Evolutionary conservation across 306 rosid species (phyloP).

Genomic region (Corylus americana): DNA sequence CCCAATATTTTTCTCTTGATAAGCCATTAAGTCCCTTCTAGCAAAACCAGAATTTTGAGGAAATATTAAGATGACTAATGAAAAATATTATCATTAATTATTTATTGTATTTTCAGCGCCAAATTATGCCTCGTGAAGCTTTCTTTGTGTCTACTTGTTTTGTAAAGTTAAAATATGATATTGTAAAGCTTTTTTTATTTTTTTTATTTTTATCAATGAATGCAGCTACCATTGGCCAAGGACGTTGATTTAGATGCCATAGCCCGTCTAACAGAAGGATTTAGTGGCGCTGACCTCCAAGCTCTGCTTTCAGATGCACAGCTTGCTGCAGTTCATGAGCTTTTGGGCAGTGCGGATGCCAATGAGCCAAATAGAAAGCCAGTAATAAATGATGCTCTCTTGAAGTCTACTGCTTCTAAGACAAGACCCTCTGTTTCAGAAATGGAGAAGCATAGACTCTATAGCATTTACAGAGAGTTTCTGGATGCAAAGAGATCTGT

Average conservation of each 20-base stretch:
- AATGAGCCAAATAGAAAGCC: slow-evolving; percentile 51
- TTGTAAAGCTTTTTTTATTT: background rate
- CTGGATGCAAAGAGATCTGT: slow-evolving; percentile 79
- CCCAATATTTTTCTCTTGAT: background rate
- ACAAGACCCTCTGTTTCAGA: slow-evolving; percentile 90
- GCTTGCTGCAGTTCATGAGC: slow-evolving; percentile 92
- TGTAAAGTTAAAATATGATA: background rate
- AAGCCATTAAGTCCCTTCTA: background rate
- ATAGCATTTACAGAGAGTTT: slow-evolving; percentile 69
- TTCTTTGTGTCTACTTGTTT: background rate
- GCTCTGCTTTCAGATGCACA: slow-evolving; percentile 95
- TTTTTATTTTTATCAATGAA: background rate
- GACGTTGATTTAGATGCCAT: slow-evolving; percentile 73
- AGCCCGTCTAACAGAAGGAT: slow-evolving; percentile 84
- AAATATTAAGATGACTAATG: background rate
- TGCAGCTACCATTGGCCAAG: slow-evolving; percentile 70
- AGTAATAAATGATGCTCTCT: slow-evolving; percentile 63
- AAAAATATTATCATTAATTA: background rate
- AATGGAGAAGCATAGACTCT: slow-evolving; percentile 75
- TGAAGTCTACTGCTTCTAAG: slow-evolving; percentile 61
- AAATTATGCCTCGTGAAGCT: background rate
- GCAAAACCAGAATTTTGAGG: background rate
- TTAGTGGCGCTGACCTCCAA: slow-evolving; percentile 97
- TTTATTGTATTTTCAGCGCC: background rate
- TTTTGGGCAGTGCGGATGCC: slow-evolving; percentile 47